Conservation (phyloP, 371 early-diverging fungal genomes). For the Circinella umbellata region DNA sequence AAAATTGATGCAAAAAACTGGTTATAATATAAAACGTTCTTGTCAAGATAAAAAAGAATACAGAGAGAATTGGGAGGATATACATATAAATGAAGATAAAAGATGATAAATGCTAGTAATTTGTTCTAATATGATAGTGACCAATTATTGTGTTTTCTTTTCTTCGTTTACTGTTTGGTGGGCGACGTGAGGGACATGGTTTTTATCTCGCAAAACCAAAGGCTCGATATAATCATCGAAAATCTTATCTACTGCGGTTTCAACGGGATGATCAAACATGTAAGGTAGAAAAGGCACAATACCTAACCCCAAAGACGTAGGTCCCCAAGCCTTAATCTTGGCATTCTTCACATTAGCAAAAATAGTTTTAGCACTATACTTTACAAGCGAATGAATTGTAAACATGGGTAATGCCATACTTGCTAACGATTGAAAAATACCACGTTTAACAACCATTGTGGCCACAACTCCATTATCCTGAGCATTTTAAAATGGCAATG, state of each 20-base stretch:
- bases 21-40: too few species aligned
- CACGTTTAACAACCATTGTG: constrained; percentile 33
- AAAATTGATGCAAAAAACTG: too few species aligned
- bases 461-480: constrained; percentile 4
- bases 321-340: constrained; percentile 66
- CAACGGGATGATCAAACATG: constrained; percentile 78
- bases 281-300: constrained; percentile 74
- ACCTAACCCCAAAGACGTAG: constrained; percentile 69
- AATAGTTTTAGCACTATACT: constrained; percentile 60
- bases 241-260: constrained; percentile 65
- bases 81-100: not conserved
- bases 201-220: constrained; percentile 15
- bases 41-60: too few species aligned
- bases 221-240: constrained; percentile 59
- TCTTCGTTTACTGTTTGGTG: constrained; percentile 6
- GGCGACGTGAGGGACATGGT: constrained; percentile 13
- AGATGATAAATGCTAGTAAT: not conserved
- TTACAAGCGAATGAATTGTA: constrained; percentile 78
- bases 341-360: constrained; percentile 59
- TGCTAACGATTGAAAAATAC: constrained; percentile 75
- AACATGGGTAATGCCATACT: constrained; percentile 75
- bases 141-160: not conserved
- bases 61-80: not conserved
- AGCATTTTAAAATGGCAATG: constrained; percentile 2
- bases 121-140: not conserved